These are phyloP conservation scores for Daucus carota DNA, from an alignment of 129 eudicot species.

Conservation along the genomic window DNA sequence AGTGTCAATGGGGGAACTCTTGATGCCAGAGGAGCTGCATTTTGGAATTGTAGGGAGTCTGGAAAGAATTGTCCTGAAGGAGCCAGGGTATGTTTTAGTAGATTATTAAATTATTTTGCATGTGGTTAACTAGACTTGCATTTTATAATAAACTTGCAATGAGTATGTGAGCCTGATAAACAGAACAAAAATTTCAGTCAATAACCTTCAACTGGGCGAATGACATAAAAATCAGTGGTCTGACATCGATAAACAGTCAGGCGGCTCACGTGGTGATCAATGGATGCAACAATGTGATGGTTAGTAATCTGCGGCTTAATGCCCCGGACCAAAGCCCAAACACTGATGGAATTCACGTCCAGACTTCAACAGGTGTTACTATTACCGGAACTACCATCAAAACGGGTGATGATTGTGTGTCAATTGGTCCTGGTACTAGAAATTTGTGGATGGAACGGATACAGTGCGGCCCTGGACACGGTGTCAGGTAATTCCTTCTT, in stretches of 20 bases:
- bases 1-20: slow-evolving; percentile 46
- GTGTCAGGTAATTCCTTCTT: slow-evolving; percentile 41
- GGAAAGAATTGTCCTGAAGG: slow-evolving; percentile 47
- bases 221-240: slow-evolving; percentile 42
- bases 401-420: slow-evolving; percentile 78
- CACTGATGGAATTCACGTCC: slow-evolving; percentile 72
- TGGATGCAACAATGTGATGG: slow-evolving; percentile 40
- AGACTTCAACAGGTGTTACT: slow-evolving; percentile 59
- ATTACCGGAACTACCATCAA: slow-evolving; percentile 27
- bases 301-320: slow-evolving; percentile 32
- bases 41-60: slow-evolving; percentile 53
- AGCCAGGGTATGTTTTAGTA: slow-evolving; percentile 65
- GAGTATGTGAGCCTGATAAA: background rate
- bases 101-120: too few species aligned
- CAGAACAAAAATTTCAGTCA: slow-evolving; percentile 44
- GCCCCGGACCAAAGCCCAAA: slow-evolving; percentile 73
- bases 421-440: slow-evolving; percentile 69
- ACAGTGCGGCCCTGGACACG: slow-evolving; percentile 85
- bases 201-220: slow-evolving; percentile 57
- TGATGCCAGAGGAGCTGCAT: slow-evolving; percentile 50
- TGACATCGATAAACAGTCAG: slow-evolving; percentile 58
- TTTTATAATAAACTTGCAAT: background rate
- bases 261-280: slow-evolving; percentile 46
- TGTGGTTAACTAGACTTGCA: background rate
- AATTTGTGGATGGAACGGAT: slow-evolving; percentile 60